Percentiles rank a stretch among this genome's conserved stretches.
Evolutionary conservation across 352 stramenopile genomes (phyloP).

Genomic region (Phytopythium helicoides): DNA sequence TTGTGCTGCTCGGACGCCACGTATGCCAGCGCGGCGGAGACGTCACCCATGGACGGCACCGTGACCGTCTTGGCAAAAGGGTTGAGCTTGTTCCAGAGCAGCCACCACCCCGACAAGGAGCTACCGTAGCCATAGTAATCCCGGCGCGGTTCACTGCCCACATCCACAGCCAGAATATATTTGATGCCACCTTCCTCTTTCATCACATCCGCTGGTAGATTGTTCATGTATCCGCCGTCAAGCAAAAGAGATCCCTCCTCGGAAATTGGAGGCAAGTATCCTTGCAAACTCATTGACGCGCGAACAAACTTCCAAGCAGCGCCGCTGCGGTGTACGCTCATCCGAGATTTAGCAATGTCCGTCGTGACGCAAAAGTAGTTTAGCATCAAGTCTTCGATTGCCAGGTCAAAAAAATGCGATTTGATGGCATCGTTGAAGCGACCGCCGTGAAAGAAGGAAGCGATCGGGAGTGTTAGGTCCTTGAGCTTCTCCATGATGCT

Average conservation of each 20-base stretch:
- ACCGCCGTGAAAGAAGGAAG: conserved; percentile 86
- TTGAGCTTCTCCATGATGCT: conserved; percentile 73
- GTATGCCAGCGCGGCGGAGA: conserved; percentile 86
- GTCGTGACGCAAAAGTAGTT: conserved; percentile 93
- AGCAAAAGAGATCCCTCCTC: conserved; percentile 86
- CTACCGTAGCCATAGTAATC: conserved; percentile 83
- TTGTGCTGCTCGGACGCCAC: conserved; percentile 90
- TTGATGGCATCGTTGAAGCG: conserved; percentile 83
- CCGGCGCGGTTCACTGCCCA: conserved; percentile 74
- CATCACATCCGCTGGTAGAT: conserved; percentile 92
- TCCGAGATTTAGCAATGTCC: conserved; percentile 88
- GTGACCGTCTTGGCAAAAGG: conserved; percentile 85
- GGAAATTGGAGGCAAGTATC: conserved; percentile 89
- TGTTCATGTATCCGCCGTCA: conserved; percentile 94
- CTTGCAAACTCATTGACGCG: conserved; percentile 91
- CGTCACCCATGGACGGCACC: conserved; percentile 92
- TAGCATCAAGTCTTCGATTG: conserved; percentile 89
- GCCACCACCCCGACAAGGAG: conserved; percentile 86
- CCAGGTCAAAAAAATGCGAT: conserved; percentile 69
- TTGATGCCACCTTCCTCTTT: conserved; percentile 86
- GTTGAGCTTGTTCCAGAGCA: conserved; percentile 91
- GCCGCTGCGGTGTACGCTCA: conserved; percentile 86
- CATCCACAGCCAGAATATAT: conserved; percentile 89
- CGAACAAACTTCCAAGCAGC: conserved; percentile 89
- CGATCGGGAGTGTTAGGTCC: conserved; percentile 87